Evolutionary conservation across 176 grass and related monocot species (phyloP), one percentile per base, ranked within the genome.

Genomic region (Coix lacrymajobi): DNA sequence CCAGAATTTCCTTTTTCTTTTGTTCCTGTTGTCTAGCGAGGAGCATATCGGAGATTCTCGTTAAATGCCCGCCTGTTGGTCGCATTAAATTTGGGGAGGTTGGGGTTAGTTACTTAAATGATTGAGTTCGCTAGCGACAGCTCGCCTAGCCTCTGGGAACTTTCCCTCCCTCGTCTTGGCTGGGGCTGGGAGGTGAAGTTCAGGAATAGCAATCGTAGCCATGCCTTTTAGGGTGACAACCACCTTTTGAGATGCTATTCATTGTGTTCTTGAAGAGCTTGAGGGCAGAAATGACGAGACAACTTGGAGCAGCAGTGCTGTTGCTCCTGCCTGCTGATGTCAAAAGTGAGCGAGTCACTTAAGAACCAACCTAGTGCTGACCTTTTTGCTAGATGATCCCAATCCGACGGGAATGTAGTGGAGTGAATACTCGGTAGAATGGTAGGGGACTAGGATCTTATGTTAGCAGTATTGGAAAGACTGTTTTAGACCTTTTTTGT

Each of bases 71-170:
- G 31, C 73, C 36, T 31, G 62, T 17, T 72, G 61, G 66, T 52
- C 68, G 79, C 81, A 88, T 80, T 88, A 69, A 91, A 86, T 88
- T 33, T 40, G 29, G 57, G 36, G 49, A 49, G 82, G 48, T 38
- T 74, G 57, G 40, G 81, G 51, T 88, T 80, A 61, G 70, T 74
- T 70, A 6, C 62, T 57, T 66, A 48, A 89, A 89, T 77, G 83
- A 85, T 85, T 81, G 51, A 68, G 62, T 11, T 81, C 25, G 43
- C 8, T 81, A 26, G 36, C 39, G 10, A 70, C 77, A 81, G 41
- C 71, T 52, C 15, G 62, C 38, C 63, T 81, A 64, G 51, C 84
- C 34, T 29, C 44, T 68, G 49, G 45, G 41, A 25, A 3, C 77
- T 75, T 81, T 54, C 71, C n/a, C 77, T 81, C 49, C 66, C 43